Percentiles rank a stretch among this genome's conserved stretches.
Evolutionary conservation across 2,329 filamentous ascomycete species (phyloP).

Genomic region (Arthroderma sp.): DNA sequence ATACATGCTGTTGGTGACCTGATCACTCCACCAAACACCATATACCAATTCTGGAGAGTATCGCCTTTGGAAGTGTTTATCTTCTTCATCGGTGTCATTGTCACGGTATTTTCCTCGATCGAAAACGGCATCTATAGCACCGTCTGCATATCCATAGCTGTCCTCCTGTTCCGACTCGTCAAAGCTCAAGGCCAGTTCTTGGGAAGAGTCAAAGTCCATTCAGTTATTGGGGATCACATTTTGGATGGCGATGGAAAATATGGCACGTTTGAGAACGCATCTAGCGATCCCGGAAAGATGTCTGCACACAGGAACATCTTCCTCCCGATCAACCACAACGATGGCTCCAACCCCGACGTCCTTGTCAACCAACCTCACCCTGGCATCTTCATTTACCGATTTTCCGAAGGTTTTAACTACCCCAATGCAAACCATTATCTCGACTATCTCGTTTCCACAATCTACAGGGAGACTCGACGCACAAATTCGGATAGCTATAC

Average conservation of each 20-base stretch:
- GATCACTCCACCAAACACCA: conserved; percentile 76
- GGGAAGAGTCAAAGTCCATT: conserved; percentile 70
- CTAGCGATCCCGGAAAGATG: conserved; percentile 17
- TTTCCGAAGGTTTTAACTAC: conserved; percentile 91
- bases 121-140: conserved; percentile 89
- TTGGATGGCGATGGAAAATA: conserved; percentile 52
- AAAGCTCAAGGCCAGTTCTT: conserved; percentile 75
- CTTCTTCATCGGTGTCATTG: conserved; percentile 84
- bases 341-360: conserved; percentile 79
- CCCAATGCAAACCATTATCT: conserved; percentile 84
- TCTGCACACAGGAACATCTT: conserved; percentile 61
- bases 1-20: conserved; percentile 92
- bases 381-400: conserved; percentile 90
- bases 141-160: conserved; percentile 58
- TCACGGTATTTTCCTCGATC: conserved; percentile 77
- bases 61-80: conserved; percentile 82
- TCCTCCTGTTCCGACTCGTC: conserved; percentile 72
- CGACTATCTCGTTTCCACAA: conserved; percentile 57
- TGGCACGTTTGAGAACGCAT: conserved; percentile 36
- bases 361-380: conserved; percentile 71
- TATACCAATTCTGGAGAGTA: conserved; percentile 92
- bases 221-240: conserved; percentile 63
- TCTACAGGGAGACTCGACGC: conserved; percentile 59
- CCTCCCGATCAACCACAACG: conserved; percentile 71
- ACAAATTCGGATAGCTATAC: conserved; percentile 57